Percentiles rank a stretch among this genome's conserved stretches.
phyloP scores from a whole-genome alignment of 139 green algal genomes.

The Chlorella ohadii region DNA sequence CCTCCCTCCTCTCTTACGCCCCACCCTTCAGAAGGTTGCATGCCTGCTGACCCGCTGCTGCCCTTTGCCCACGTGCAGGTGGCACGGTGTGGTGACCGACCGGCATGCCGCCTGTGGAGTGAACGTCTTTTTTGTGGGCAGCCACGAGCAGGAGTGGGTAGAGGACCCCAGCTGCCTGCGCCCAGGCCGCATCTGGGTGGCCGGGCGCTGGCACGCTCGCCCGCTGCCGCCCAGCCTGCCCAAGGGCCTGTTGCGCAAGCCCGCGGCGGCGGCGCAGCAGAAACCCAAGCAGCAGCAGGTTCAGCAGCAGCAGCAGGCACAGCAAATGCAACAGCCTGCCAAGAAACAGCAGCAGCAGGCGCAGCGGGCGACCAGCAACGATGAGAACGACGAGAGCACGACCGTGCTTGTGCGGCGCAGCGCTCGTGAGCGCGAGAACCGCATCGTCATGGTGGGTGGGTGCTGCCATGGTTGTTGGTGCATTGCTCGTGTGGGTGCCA shows the following conservation, averaged over 20 bases:
- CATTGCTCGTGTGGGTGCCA: no score
- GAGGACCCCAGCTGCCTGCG: background rate
- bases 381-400: background rate
- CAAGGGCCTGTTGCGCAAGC: background rate
- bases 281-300: background rate
- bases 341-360: background rate
- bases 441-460: background rate
- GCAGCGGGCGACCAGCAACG: background rate
- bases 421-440: background rate
- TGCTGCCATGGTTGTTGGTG: background rate
- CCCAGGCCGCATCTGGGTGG: background rate
- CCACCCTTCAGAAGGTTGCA: no score
- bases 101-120: background rate
- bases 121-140: slow-evolving; percentile 36
- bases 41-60: no score
- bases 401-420: slow-evolving; percentile 15
- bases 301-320: background rate
- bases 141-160: background rate
- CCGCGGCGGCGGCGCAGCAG: background rate
- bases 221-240: slow-evolving; percentile 14
- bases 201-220: background rate
- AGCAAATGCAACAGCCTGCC: background rate
- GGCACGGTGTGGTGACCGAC: slow-evolving; percentile 29
- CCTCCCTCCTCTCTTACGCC: no score
- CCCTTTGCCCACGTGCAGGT: slow-evolving; percentile 6